Percentiles rank a stretch among this genome's conserved stretches.
These are phyloP conservation scores for Colletotrichum sp. DNA, from an alignment of 2,329 filamentous ascomycete species.

Conservation along the genomic window DNA sequence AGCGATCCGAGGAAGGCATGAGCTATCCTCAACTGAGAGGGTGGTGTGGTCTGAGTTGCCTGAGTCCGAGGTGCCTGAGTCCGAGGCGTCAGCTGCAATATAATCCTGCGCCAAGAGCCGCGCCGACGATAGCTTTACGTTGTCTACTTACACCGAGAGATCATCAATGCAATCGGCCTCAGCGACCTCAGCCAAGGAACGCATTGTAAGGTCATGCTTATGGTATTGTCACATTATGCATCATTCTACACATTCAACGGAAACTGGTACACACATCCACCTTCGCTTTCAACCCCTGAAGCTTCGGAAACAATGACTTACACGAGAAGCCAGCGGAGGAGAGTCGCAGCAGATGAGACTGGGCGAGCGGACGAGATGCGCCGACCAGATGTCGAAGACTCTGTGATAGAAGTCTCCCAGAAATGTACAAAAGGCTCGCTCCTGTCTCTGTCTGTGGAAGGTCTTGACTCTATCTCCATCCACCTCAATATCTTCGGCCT, in stretches of 20 bases:
- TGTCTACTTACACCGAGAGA: not conserved
- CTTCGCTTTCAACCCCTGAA: not conserved
- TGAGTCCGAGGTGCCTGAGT: not conserved
- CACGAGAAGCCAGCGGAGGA: not conserved
- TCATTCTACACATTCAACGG: not conserved
- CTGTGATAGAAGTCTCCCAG: not conserved
- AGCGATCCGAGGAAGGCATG: not conserved
- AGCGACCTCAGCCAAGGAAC: not conserved
- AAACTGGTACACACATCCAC: not conserved
- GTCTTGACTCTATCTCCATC: not conserved
- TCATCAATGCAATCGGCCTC: not conserved
- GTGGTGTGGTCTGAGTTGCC: not conserved
- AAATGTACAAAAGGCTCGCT: slow-evolving; percentile 6
- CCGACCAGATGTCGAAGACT: not conserved
- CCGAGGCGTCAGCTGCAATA: not conserved
- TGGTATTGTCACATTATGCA: not conserved
- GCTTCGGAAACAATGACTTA: not conserved
- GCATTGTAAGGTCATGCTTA: not conserved
- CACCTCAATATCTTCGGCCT: not conserved
- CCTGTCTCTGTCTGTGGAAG: not conserved
- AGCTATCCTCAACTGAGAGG: not conserved
- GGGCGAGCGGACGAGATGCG: not conserved
- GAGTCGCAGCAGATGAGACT: not conserved
- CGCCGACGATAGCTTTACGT: not conserved
- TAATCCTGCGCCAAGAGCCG: not conserved